Evolutionary conservation across 257 asterid species (phyloP).

Genomic region (Jaltomata sinuosa): DNA sequence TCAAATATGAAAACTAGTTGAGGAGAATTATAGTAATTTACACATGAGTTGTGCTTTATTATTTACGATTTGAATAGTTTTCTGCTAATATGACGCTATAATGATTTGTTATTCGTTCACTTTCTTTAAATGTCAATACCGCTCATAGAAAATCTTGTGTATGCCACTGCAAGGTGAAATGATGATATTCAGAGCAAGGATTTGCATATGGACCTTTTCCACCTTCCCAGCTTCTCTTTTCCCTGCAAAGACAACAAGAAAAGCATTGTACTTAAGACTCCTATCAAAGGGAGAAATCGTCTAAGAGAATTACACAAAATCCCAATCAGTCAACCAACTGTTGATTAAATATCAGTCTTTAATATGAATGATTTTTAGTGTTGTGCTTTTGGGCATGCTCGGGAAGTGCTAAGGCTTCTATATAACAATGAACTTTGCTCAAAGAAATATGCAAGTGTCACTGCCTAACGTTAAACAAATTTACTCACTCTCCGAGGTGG

Average conservation of each 20-base stretch:
- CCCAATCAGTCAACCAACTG: not conserved
- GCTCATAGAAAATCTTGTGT: not conserved
- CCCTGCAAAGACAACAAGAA: slow-evolving; percentile 36
- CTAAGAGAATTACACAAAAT: not conserved
- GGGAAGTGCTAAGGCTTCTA: not conserved
- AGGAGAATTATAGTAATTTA: not conserved
- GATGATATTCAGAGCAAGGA: slow-evolving; percentile 31
- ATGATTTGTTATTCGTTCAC: not conserved
- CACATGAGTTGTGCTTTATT: not conserved
- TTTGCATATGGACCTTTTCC: slow-evolving; percentile 30
- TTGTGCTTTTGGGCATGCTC: not conserved
- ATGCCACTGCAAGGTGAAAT: not conserved
- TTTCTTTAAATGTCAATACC: not conserved
- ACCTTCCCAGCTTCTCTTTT: slow-evolving; percentile 60
- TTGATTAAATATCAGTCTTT: not conserved
- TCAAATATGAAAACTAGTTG: not conserved
- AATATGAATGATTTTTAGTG: not conserved
- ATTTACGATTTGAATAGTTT: not conserved
- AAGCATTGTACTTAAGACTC: not conserved
- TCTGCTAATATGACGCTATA: not conserved
- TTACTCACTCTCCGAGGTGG: slow-evolving; percentile 55
- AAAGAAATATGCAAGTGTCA: not conserved
- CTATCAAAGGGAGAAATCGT: not conserved
- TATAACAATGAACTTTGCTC: not conserved
- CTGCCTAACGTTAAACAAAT: not conserved